phyloP scores from a whole-genome alignment of 2,329 filamentous ascomycete genomes.

The Cladosporium sphaerospermum region DNA sequence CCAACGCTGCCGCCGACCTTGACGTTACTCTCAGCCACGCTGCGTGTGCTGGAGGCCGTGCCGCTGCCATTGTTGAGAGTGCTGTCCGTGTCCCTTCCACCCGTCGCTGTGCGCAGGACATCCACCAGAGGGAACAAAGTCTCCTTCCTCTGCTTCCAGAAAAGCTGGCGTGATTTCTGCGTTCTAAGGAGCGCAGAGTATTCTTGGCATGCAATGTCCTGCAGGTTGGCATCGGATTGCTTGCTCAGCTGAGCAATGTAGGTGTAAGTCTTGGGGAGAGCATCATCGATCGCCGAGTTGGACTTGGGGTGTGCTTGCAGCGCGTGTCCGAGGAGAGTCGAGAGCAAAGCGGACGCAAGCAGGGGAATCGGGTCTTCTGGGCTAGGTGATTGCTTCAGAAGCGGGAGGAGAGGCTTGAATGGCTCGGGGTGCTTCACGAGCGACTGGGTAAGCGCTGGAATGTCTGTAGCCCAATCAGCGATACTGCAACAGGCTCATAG shows the following conservation, averaged over 20 bases:
- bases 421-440: constrained; percentile 65
- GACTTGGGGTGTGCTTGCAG: constrained; percentile 56
- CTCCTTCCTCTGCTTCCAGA: constrained; percentile 86
- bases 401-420: constrained; percentile 73
- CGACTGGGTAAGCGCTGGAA: constrained; percentile 69
- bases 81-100: constrained; percentile 63
- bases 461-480: constrained; percentile 48
- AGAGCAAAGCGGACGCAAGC: constrained; percentile 80
- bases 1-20: constrained; percentile 70
- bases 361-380: constrained; percentile 83
- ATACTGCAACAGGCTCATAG: no score
- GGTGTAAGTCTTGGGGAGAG: constrained; percentile 73
- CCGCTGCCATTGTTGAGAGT: constrained; percentile 46
- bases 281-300: constrained; percentile 59
- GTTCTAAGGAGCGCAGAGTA: constrained; percentile 80
- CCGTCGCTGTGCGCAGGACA: constrained; percentile 70
- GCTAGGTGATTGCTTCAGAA: constrained; percentile 76
- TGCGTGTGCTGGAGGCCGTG: constrained; percentile 30
- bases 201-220: constrained; percentile 91
- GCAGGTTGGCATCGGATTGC: constrained; percentile 78
- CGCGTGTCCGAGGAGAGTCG: constrained; percentile 65
- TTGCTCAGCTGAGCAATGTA: constrained; percentile 81
- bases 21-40: constrained; percentile 61
- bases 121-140: constrained; percentile 75
- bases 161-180: constrained; percentile 66